A percentile compares a stretch with the other conserved stretches of the same genome.
phyloP scores from a whole-genome alignment of 306 rosid species.

The Trifolium pratense region DNA sequence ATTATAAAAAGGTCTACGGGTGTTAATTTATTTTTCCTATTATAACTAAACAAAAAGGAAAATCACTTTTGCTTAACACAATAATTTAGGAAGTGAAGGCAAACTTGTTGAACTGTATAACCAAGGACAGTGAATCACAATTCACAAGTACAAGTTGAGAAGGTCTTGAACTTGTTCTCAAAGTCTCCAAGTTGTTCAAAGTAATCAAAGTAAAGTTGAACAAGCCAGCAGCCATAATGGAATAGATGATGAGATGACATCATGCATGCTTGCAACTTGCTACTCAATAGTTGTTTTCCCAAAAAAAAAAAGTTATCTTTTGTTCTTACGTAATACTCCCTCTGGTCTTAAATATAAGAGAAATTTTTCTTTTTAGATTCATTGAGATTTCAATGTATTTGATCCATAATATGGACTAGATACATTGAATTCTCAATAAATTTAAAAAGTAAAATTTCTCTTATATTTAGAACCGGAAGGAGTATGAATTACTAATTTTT shows the following conservation, averaged over 20 bases:
- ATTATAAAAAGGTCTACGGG: no score
- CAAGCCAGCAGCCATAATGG: constrained; percentile 10
- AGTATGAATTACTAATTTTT: no score
- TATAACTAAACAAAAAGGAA: no score
- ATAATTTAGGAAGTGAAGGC: not conserved
- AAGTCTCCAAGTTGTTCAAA: not conserved
- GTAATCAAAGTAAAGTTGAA: not conserved
- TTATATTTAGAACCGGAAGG: no score
- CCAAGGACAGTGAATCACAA: not conserved
- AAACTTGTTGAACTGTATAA: not conserved
- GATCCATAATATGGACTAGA: no score
- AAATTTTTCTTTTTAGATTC: no score
- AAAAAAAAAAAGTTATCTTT: no score
- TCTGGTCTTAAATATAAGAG: no score
- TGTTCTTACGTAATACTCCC: no score
- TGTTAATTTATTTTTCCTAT: not conserved
- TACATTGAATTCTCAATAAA: no score
- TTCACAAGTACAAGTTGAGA: not conserved
- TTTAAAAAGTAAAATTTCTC: no score
- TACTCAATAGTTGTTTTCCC: not conserved
- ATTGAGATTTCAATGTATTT: no score
- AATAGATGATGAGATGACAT: not conserved
- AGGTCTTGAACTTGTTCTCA: not conserved
- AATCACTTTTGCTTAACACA: not conserved
- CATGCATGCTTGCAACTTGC: constrained; percentile 21